Evolutionary conservation across 176 grass and related monocot genomes (phyloP), one percentile per base, ranked within the genome.

Genomic region (Canna indica): DNA sequence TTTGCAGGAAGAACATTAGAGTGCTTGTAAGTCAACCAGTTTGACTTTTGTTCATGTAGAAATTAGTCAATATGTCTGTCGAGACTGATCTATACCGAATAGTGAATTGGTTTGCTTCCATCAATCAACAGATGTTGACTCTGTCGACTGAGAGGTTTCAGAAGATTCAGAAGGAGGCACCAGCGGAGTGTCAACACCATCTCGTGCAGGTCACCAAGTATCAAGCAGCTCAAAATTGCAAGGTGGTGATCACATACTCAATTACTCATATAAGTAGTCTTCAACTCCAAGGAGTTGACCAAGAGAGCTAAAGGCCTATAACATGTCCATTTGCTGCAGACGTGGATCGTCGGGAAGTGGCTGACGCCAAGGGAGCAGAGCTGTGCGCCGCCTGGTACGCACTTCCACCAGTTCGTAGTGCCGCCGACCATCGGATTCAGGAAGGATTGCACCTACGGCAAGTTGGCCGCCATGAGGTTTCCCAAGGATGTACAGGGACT

Each of bases 1-100:
- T 90, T 47, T 92, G 88, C 75, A 68, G 64, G 45, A 69, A 77
- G 33, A 68, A 59, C 18, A 59, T 77, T 29, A 18, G 64, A 44
- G 75, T 77, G 0, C 17, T 77, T 17, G 75, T 77, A 31, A 57
- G 32, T 10, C 4, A 28, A 15, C n/a, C 7, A 10, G 18, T 4
- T n/a, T 61, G 11, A 30, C 25, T 30, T 24, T n/a, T 12, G 17
- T 9, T 17, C 52, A 3, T 25, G 11, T 26, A 18, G n/a, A 7
- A 58, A 9, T 9, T 28, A 3, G 24, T 4, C 11, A 26, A 29
- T 8, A 18, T 59, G 8, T 24, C 4, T 7, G 10, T 8, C 11
- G 5, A n/a, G 10, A 2, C 10, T 2, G 2, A 47, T 14, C 20
- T 10, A 5, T 70, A 24, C 14, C 30, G n/a, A 52, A 24, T 3